phyloP scores from a whole-genome alignment of 1,284 basidiomycete genomes.

The Tilletia walkeri region DNA sequence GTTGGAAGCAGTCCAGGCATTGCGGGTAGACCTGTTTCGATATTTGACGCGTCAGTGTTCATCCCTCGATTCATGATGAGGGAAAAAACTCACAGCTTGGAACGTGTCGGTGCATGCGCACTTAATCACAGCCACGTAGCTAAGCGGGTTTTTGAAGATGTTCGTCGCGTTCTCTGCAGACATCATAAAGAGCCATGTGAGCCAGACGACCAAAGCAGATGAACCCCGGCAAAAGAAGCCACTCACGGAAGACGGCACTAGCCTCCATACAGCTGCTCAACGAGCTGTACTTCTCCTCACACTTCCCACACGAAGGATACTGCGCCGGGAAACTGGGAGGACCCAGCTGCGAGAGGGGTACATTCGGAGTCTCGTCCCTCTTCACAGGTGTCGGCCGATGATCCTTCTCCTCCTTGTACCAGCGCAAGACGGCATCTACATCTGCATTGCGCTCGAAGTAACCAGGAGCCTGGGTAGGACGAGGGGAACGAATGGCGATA shows the following conservation, averaged over 20 bases:
- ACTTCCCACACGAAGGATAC: constrained; percentile 40
- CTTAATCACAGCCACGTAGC: constrained; percentile 61
- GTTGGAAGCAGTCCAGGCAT: constrained; percentile 65
- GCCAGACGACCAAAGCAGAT: not conserved
- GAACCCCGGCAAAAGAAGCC: no score
- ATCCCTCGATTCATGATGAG: not conserved
- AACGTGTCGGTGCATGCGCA: constrained; percentile 70
- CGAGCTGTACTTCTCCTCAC: constrained; percentile 34
- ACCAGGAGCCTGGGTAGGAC: not conserved
- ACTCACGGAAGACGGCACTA: constrained; percentile 28
- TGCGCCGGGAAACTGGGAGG: constrained; percentile 37
- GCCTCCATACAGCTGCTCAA: constrained; percentile 44
- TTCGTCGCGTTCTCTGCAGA: constrained; percentile 30
- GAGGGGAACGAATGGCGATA: not conserved
- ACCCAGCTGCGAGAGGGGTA: constrained; percentile 32
- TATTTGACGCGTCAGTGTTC: no score
- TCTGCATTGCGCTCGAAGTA: not conserved
- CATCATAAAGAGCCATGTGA: no score
- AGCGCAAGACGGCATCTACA: constrained; percentile 3
- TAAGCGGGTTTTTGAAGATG: constrained; percentile 43
- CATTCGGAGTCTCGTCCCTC: constrained; percentile 29
- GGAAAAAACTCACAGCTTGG: constrained; percentile 57
- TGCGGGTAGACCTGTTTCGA: constrained; percentile 61
- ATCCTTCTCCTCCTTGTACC: constrained; percentile 1
- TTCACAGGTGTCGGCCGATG: not conserved